phyloP scores from a whole-genome alignment of 768 basidiomycete genomes.

The Amanita pseudoporphyria region DNA sequence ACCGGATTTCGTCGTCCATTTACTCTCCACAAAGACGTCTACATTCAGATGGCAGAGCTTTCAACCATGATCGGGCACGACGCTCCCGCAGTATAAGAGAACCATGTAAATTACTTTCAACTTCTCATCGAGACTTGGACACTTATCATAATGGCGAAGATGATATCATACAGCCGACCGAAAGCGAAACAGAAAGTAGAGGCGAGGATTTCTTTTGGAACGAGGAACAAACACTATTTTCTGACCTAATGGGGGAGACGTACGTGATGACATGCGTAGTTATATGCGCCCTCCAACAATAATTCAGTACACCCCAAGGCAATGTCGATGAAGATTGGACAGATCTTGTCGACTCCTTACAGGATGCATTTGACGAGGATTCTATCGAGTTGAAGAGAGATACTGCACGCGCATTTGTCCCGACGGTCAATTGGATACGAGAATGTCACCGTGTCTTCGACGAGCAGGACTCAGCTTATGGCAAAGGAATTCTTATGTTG shows the following conservation, averaged over 20 bases:
- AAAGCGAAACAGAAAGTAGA: constrained; percentile 20
- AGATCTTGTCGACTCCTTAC: constrained; percentile 30
- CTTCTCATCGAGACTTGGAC: neutral
- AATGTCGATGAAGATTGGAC: constrained; percentile 22
- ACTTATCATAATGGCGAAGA: constrained; percentile 11
- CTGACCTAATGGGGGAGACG: constrained; percentile 36
- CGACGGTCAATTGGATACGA: constrained; percentile 39
- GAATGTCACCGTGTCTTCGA: constrained; percentile 27
- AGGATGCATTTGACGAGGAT: constrained; percentile 29
- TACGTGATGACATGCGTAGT: constrained; percentile 14
- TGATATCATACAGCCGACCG: constrained; percentile 13
- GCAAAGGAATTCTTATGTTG: constrained; percentile 39
- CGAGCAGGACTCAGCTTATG: constrained; percentile 26
- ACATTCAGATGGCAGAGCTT: neutral
- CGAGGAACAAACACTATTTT: constrained; percentile 42
- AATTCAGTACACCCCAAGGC: constrained; percentile 16
- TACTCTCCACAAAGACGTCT: constrained; percentile 1
- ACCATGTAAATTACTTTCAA: neutral
- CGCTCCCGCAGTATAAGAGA: neutral
- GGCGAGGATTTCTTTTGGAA: constrained; percentile 36
- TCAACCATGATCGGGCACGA: neutral
- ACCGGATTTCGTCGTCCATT: neutral
- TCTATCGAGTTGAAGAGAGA: constrained; percentile 28
- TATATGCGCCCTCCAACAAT: constrained; percentile 11
- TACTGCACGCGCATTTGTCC: constrained; percentile 34